phyloP scores from a whole-genome alignment of 176 grass and related monocot species.

The Triticum dicoccoides region DNA sequence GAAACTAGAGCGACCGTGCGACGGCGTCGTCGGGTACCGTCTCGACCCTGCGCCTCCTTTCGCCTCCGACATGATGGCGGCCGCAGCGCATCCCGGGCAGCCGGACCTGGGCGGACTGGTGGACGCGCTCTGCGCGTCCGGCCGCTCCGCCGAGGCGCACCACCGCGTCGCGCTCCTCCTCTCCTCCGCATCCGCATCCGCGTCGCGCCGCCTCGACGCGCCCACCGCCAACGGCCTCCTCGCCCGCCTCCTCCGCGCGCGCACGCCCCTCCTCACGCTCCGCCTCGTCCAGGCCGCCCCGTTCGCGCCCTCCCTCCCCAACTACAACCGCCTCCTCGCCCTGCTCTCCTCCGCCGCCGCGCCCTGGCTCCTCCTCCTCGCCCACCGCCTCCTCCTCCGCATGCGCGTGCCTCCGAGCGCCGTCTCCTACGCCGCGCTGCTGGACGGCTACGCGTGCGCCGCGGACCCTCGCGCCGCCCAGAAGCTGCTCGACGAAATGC shows the following conservation, averaged over 20 bases:
- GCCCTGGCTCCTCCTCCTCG: constrained; percentile 27
- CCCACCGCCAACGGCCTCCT: constrained; percentile 41
- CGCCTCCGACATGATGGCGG: neutral
- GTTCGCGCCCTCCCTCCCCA: constrained; percentile 47
- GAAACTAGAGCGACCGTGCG: neutral
- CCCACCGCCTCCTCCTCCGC: constrained; percentile 53
- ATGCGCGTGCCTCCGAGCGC: constrained; percentile 47
- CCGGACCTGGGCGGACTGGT: constrained; percentile 32
- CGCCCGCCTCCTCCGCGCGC: constrained; percentile 44
- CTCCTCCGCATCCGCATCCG: constrained; percentile 29
- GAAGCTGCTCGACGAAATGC: constrained; percentile 83
- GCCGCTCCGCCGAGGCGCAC: constrained; percentile 74
- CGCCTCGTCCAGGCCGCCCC: constrained; percentile 46
- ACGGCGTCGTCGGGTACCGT: neutral
- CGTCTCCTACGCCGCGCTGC: constrained; percentile 59
- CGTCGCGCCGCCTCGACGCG: constrained; percentile 28
- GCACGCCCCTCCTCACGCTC: constrained; percentile 59
- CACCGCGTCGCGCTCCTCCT: constrained; percentile 59
- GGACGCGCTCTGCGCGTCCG: constrained; percentile 51
- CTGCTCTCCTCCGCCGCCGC: constrained; percentile 39
- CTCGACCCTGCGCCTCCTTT: neutral
- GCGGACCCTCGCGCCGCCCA: constrained; percentile 48
- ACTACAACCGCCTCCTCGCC: constrained; percentile 63
- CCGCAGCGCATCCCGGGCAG: neutral
- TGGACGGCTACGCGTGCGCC: constrained; percentile 49